A percentile compares a stretch with the other conserved stretches of the same genome.
Conservation (phyloP, 2,329 filamentous ascomycete genomes). For the Colletotrichum paranaense region DNA sequence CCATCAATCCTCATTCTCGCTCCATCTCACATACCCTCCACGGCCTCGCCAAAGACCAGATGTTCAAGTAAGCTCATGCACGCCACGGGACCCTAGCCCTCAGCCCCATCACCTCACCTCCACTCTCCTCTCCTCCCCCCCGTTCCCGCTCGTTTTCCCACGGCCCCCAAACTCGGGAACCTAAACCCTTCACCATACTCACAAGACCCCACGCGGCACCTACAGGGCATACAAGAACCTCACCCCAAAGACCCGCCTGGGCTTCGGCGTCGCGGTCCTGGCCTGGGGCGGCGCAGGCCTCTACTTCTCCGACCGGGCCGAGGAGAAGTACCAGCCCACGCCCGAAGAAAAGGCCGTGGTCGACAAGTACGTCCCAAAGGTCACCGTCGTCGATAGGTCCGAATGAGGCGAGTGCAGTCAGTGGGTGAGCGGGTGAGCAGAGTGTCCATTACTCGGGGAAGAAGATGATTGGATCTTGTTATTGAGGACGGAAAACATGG, state of each 20-base stretch:
- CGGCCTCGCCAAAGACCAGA: constrained; percentile 7
- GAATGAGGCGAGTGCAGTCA: neutral
- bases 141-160: neutral
- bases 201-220: neutral
- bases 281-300: constrained; percentile 81
- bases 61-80: constrained; percentile 35
- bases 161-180: neutral
- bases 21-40: too few species aligned
- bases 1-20: neutral
- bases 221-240: constrained; percentile 77
- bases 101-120: neutral
- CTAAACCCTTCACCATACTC: neutral
- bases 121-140: neutral
- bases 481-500: neutral
- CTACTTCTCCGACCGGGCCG: constrained; percentile 78
- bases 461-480: neutral
- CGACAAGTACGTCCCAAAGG: constrained; percentile 69
- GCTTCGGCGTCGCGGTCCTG: constrained; percentile 80
- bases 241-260: constrained; percentile 74
- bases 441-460: neutral
- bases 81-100: neutral
- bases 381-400: constrained; percentile 67
- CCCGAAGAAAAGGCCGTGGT: constrained; percentile 79
- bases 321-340: constrained; percentile 77
- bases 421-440: constrained; percentile 6